A percentile compares a stretch with the other conserved stretches of the same genome.
These are phyloP conservation scores for Blastobotrys americana DNA, from an alignment of 805 yeast genomes.

Conservation along the genomic window DNA sequence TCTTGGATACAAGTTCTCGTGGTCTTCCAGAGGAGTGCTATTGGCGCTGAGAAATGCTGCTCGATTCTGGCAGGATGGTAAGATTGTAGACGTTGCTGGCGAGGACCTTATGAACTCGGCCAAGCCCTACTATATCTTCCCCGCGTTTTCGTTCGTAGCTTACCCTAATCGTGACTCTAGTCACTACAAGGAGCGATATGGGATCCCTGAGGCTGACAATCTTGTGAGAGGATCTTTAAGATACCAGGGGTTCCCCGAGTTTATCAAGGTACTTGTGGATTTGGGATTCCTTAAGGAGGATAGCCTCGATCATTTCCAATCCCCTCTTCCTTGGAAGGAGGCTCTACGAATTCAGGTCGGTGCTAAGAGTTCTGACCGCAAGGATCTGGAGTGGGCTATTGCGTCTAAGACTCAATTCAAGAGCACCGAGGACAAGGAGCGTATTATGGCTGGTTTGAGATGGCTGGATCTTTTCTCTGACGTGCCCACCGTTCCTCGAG, in stretches of 20 bases:
- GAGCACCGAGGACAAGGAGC: conserved; percentile 70
- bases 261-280: conserved; percentile 90
- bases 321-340: conserved; percentile 74
- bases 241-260: conserved; percentile 98
- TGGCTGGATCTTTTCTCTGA: conserved; percentile 93
- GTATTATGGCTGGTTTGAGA: conserved; percentile 79
- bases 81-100: conserved; percentile 69
- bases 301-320: conserved; percentile 49
- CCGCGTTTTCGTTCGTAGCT: conserved; percentile 89
- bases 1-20: conserved; percentile 95
- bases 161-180: conserved; percentile 99
- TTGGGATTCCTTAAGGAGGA: conserved; percentile 85
- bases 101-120: conserved; percentile 94
- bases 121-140: conserved; percentile 89
- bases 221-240: conserved; percentile 95
- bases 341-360: conserved; percentile 73
- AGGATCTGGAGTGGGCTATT: conserved; percentile 69
- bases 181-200: conserved; percentile 80
- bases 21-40: conserved; percentile 98
- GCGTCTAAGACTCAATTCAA: conserved; percentile 73
- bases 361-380: conserved; percentile 60
- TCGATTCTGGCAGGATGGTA: conserved; percentile 78
- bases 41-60: conserved; percentile 94
- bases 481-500: conserved; percentile 72
- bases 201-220: conserved; percentile 95